phyloP scores from a whole-genome alignment of 2,329 filamentous ascomycete genomes.

The Trichophyton mentagrophytes region DNA sequence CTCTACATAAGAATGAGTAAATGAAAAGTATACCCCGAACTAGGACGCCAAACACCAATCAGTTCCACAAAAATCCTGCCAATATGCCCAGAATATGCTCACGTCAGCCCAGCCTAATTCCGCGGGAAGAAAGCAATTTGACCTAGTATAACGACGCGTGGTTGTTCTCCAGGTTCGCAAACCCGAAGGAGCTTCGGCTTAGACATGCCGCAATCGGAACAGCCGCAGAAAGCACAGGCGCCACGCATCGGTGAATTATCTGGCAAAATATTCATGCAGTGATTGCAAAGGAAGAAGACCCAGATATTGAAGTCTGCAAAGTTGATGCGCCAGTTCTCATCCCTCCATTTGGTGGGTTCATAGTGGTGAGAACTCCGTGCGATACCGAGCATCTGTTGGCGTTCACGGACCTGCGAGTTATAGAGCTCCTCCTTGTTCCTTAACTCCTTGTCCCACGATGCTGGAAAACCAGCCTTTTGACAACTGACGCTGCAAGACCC shows the following conservation, averaged over 20 bases:
- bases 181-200: conserved; percentile 1
- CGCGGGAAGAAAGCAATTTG: neutral
- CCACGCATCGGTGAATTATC: neutral
- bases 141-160: neutral
- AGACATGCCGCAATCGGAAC: conserved; percentile 1
- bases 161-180: neutral
- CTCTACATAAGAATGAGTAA: too few species aligned
- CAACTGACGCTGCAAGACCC: neutral
- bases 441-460: neutral
- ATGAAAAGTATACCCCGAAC: too few species aligned
- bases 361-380: neutral
- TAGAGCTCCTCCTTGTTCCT: neutral
- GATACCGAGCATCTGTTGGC: too few species aligned
- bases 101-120: too few species aligned
- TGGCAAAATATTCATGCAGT: conserved; percentile 2
- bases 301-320: neutral
- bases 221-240: neutral
- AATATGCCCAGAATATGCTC: too few species aligned
- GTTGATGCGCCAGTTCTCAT: neutral
- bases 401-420: neutral
- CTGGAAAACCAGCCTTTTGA: neutral
- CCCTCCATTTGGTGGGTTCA: neutral
- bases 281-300: conserved; percentile 1
- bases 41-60: too few species aligned
- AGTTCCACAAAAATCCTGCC: too few species aligned